Evolutionary conservation across 441 rosid genomes (phyloP).

Genomic region (Gossypium trilobum): DNA sequence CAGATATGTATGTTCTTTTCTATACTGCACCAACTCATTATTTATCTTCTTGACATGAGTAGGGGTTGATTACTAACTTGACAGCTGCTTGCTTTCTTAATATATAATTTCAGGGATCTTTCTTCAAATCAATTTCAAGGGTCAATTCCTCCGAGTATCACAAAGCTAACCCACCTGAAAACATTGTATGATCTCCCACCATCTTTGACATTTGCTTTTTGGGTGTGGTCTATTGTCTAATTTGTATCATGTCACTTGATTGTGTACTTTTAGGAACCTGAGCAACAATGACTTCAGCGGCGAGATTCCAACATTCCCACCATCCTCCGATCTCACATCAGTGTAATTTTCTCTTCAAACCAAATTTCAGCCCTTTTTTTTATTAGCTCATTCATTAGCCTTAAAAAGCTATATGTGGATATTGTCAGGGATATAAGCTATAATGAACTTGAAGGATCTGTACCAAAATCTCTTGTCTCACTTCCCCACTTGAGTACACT

Average conservation of each 20-base stretch:
- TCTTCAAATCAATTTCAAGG: constrained; percentile 35
- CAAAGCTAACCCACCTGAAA: constrained; percentile 29
- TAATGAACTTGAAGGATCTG: constrained; percentile 36
- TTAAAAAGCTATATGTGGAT: not conserved
- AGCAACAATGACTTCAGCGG: constrained; percentile 46
- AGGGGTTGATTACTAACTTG: not conserved
- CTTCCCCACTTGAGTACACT: constrained; percentile 35
- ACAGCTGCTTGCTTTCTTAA: not conserved
- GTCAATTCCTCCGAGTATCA: constrained; percentile 30
- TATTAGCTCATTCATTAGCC: not conserved
- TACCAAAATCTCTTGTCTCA: constrained; percentile 28
- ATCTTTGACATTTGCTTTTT: constrained; percentile 4
- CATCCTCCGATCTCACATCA: constrained; percentile 37
- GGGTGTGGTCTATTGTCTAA: not conserved
- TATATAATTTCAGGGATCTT: constrained; percentile 35
- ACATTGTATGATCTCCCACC: constrained; percentile 37
- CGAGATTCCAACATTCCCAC: constrained; percentile 34
- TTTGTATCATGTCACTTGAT: not conserved
- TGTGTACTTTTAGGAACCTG: constrained; percentile 34
- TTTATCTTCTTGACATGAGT: not conserved
- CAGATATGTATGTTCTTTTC: constrained; percentile 38
- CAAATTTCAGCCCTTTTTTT: not conserved
- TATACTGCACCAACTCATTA: not conserved
- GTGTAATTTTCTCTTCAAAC: constrained; percentile 36
- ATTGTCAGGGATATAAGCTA: constrained; percentile 47